These are phyloP conservation scores for Didymella lethalis DNA, from an alignment of 2,329 filamentous ascomycete genomes.

Conservation along the genomic window DNA sequence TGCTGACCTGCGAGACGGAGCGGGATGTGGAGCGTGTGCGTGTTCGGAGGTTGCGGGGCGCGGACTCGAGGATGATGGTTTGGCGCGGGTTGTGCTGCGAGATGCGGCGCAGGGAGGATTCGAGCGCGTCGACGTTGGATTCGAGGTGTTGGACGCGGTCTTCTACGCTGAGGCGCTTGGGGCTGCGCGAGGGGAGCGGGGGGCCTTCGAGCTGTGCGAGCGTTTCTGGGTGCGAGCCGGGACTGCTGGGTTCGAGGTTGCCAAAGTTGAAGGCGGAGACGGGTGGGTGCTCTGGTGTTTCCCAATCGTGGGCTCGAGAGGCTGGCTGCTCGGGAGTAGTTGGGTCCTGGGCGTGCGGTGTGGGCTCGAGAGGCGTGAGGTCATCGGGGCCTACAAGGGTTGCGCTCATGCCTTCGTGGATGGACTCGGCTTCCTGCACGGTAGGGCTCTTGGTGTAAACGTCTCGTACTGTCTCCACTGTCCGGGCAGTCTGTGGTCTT, in stretches of 20 bases:
- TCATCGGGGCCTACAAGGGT: slow-evolving; percentile 35
- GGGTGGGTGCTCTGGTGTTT: slow-evolving; percentile 27
- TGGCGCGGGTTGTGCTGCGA: slow-evolving; percentile 47
- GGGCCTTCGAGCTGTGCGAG: slow-evolving; percentile 23
- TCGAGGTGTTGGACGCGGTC: slow-evolving; percentile 47
- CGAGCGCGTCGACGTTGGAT: slow-evolving; percentile 40
- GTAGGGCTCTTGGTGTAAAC: slow-evolving; percentile 33
- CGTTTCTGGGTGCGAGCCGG: slow-evolving; percentile 11
- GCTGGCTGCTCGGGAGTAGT: slow-evolving; percentile 19
- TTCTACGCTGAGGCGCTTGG: slow-evolving; percentile 42
- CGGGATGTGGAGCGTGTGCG: slow-evolving; percentile 43
- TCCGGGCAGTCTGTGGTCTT: slow-evolving; percentile 45
- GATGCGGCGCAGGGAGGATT: slow-evolving; percentile 43
- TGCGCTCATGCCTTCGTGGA: slow-evolving; percentile 34
- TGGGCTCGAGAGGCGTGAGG: slow-evolving; percentile 20
- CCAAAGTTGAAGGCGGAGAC: slow-evolving; percentile 51
- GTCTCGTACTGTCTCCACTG: slow-evolving; percentile 43
- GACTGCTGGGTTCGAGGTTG: slow-evolving; percentile 36
- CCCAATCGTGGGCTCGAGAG: slow-evolving; percentile 20
- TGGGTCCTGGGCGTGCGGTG: slow-evolving; percentile 20
- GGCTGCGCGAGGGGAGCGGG: slow-evolving; percentile 21
- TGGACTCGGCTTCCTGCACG: slow-evolving; percentile 29
- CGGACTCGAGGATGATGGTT: slow-evolving; percentile 51
- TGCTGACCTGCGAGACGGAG: slow-evolving; percentile 21
- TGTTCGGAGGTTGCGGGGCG: slow-evolving; percentile 44